A percentile compares a stretch with the other conserved stretches of the same genome.
These are phyloP conservation scores for Trichoderma aggressivum DNA, from an alignment of 2,329 filamentous ascomycete species.

Conservation along the genomic window DNA sequence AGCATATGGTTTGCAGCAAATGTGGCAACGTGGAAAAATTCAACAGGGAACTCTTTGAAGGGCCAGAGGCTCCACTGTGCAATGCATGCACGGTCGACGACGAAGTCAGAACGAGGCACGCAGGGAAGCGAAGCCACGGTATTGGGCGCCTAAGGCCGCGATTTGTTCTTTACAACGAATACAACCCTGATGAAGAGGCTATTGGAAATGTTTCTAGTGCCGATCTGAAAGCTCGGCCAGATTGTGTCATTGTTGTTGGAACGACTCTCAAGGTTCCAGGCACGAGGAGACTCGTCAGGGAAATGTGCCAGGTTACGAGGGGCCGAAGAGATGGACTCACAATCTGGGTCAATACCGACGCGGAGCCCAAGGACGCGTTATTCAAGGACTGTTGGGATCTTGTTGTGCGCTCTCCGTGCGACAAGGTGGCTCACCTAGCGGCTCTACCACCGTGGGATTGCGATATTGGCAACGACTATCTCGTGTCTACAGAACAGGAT, in stretches of 20 bases:
- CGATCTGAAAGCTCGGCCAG: constrained; percentile 80
- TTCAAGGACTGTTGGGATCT: constrained; percentile 93
- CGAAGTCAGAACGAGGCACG: constrained; percentile 67
- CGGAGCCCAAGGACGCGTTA: constrained; percentile 76
- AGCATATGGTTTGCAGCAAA: constrained; percentile 97
- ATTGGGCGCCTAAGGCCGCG: constrained; percentile 85
- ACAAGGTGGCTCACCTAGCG: constrained; percentile 76
- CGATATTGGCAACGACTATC: constrained; percentile 50
- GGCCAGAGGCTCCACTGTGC: constrained; percentile 80
- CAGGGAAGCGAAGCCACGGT: constrained; percentile 87
- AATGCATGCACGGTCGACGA: constrained; percentile 71
- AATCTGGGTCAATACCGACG: constrained; percentile 90
- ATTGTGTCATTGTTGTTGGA: constrained; percentile 90
- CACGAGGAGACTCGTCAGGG: constrained; percentile 81
- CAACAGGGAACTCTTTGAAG: constrained; percentile 74
- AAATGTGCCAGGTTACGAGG: constrained; percentile 85
- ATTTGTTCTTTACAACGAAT: constrained; percentile 96
- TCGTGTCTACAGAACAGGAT: constrained; percentile 45
- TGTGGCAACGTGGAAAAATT: constrained; percentile 76
- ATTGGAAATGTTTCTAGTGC: constrained; percentile 88
- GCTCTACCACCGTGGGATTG: constrained; percentile 58
- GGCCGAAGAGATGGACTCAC: constrained; percentile 79
- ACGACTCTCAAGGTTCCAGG: constrained; percentile 95
- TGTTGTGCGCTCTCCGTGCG: constrained; percentile 80
- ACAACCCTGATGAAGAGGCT: constrained; percentile 92